Evolutionary conservation across 1,139 yeast species (phyloP).

Genomic region (Candida sanyaensis): DNA sequence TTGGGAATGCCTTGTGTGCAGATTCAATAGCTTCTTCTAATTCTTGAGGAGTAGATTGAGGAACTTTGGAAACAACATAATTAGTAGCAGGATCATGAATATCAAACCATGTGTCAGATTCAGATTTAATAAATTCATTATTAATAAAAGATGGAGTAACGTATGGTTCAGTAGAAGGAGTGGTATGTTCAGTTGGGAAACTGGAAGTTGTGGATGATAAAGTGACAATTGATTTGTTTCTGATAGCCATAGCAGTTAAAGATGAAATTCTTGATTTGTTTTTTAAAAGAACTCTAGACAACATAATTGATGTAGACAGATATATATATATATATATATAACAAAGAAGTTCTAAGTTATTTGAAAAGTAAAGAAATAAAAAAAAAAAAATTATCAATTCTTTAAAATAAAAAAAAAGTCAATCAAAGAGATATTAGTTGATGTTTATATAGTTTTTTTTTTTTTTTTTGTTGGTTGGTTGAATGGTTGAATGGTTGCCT

Average conservation of each 20-base stretch:
- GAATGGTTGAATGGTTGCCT: no score
- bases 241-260: conserved; percentile 8
- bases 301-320: conserved; percentile 8
- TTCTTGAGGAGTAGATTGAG: conserved; percentile 71
- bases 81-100: conserved; percentile 80
- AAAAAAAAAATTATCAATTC: no score
- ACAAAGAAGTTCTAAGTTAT: no score
- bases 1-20: conserved; percentile 61
- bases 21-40: conserved; percentile 66
- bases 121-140: conserved; percentile 59
- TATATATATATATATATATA: no score
- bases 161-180: conserved; percentile 40
- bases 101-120: conserved; percentile 64
- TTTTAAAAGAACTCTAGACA: conserved; percentile 13
- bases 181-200: conserved; percentile 52
- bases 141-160: conserved; percentile 60
- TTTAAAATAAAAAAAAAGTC: no score
- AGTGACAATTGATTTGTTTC: conserved; percentile 24
- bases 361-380: background rate
- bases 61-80: conserved; percentile 64
- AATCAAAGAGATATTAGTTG: background rate
- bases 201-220: conserved; percentile 33
- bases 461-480: no score
- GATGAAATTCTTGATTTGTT: conserved; percentile 5
- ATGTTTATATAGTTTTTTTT: background rate